Base-by-base conservation (phyloP, 495 filamentous ascomycete genomes). In the Aspergillus conjunctus region DNA sequence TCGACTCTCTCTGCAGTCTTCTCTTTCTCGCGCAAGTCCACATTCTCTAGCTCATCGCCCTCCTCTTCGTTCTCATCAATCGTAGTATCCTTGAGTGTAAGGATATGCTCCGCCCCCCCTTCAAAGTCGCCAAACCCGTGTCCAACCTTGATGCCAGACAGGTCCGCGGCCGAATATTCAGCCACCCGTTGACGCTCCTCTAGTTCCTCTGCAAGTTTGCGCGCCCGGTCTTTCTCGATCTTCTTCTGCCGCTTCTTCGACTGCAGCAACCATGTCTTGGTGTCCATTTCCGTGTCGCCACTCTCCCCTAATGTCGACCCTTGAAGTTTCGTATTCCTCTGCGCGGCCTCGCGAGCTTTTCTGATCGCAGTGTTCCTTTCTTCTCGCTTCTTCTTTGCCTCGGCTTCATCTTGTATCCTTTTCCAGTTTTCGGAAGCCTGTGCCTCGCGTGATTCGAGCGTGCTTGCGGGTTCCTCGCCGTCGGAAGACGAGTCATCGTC, bases 181-280 rank as follows among this genome's bases (percentile, higher is more conserved):
- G 78, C 79, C 39, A 67, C 71, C 37, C 73, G 73, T 58, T 88
- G 85, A 4, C 83, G 79, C 71, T 87, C 87, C 22, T 84, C 90
- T 21, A 91, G 71, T 73, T 96, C 92, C 69, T 90, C 83, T 53
- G 88, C 89, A 45, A 86, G 73, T 72, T 90, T 91, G 67, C 84
- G 80, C 51, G 85, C 85, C 45, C 83, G 77, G 56, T 88, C 88
- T 65, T 92, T 88, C 60, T 88, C 87, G 44, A 97, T 87, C 78
- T 93, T 88, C 81, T 93, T 96, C 71, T 92, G 88, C 14, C 91
- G 77, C 78, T 95, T 97, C 79, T 96, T 97, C 69, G 90, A 85
- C 64, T 87, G 87, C 66, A 87, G 81, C 58, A 98, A 70, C 93
- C 93, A 98, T 2, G 87, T 79, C 66, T 87, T 88, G 45, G 93